Conservation (phyloP, 768 basidiomycete genomes). For the Sarcomyxa edulis region DNA sequence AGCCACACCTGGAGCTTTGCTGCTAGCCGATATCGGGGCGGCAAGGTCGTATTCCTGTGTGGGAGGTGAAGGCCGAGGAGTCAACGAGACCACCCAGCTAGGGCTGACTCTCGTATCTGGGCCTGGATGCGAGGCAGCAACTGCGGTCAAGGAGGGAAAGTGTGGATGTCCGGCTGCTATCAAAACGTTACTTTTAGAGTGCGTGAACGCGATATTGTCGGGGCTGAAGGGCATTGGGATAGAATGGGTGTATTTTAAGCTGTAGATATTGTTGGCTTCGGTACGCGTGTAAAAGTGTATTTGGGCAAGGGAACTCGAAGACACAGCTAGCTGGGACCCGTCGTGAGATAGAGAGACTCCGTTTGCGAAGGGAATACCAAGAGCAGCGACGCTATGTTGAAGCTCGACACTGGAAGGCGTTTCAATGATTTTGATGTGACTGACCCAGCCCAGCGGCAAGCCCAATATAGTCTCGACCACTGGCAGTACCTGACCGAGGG, state of each 20-base stretch:
- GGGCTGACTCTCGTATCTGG: conserved; percentile 36
- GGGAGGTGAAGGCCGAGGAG: conserved; percentile 15
- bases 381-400: conserved; percentile 32
- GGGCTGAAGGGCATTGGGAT: conserved; percentile 53
- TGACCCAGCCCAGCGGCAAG: conserved; percentile 56
- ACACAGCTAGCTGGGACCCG: conserved; percentile 48
- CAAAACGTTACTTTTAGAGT: conserved; percentile 36
- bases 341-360: conserved; percentile 57
- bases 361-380: conserved; percentile 62
- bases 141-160: conserved; percentile 42
- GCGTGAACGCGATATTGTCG: conserved; percentile 58
- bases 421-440: conserved; percentile 42
- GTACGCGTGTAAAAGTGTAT: conserved; percentile 51
- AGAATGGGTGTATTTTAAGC: conserved; percentile 29
- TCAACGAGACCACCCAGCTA: conserved; percentile 56
- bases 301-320: conserved; percentile 41
- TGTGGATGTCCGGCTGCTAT: conserved; percentile 65
- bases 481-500: conserved; percentile 45
- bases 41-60: conserved; percentile 28
- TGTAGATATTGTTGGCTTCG: conserved; percentile 34
- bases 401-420: conserved; percentile 20
- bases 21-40: conserved; percentile 44
- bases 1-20: conserved; percentile 28
- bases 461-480: conserved; percentile 49
- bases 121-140: conserved; percentile 39